Conservation (phyloP, 2,329 filamentous ascomycete genomes). For the Pyrenophora tritici-repentis region DNA sequence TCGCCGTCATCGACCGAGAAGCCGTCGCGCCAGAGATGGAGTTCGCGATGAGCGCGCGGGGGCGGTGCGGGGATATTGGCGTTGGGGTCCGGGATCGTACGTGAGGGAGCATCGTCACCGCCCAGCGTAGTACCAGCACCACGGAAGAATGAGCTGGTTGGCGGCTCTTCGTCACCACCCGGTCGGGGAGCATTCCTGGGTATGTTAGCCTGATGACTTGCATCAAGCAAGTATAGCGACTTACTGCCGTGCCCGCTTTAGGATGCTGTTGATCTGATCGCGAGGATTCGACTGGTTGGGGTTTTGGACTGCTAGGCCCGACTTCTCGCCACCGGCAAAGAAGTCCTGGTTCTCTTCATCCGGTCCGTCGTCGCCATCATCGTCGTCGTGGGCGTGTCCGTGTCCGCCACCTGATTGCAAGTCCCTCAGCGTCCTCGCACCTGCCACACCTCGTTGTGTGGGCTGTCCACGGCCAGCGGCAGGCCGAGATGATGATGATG, state of each 20-base stretch:
- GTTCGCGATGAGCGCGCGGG: conserved; percentile 66
- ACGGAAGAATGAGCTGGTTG: conserved; percentile 62
- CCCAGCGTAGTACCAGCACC: conserved; percentile 77
- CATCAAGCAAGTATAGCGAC: conserved; percentile 11
- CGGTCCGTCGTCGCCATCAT: conserved; percentile 61
- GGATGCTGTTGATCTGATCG: conserved; percentile 57
- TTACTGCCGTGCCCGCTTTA: conserved; percentile 54
- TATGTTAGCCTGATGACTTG: conserved; percentile 25
- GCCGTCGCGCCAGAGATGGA: conserved; percentile 83
- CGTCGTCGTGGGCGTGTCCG: conserved; percentile 55
- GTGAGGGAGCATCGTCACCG: conserved; percentile 74
- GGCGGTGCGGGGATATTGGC: conserved; percentile 45
- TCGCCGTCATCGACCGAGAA: conserved; percentile 85
- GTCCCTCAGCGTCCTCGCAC: conserved; percentile 53
- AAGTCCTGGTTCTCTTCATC: conserved; percentile 68
- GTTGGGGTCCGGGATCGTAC: conserved; percentile 66
- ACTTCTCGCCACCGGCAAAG: conserved; percentile 86
- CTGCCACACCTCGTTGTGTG: conserved; percentile 33
- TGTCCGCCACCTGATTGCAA: conserved; percentile 52
- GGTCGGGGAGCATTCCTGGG: conserved; percentile 65
- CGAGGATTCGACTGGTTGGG: conserved; percentile 59
- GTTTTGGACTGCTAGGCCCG: conserved; percentile 70
- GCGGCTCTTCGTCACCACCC: conserved; percentile 56
- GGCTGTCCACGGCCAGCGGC: conserved; percentile 30
- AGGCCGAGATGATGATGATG: conserved; percentile 17